Evolutionary conservation across 1,284 basidiomycete genomes (phyloP).

Genomic region (Fomitopsis pinicola): DNA sequence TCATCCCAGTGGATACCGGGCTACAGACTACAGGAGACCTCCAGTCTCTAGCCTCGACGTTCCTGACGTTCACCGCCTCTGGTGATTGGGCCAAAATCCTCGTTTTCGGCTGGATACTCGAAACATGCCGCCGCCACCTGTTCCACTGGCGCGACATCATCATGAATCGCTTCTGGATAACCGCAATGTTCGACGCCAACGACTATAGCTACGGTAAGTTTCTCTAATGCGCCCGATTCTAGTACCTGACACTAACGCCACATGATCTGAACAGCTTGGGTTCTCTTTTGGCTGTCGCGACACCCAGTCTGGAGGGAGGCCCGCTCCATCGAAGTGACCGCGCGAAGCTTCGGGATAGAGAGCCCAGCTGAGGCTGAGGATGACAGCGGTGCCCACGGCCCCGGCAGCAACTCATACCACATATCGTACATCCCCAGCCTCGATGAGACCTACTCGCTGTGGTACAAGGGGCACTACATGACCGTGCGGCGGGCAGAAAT

Average conservation of each 20-base stretch:
- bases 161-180: constrained; percentile 16
- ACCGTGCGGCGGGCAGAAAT: constrained; percentile 34
- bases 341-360: constrained; percentile 18
- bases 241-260: background rate
- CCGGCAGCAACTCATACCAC: constrained; percentile 24
- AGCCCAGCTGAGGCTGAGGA: constrained; percentile 30
- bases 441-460: constrained; percentile 40
- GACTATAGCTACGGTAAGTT: constrained; percentile 20
- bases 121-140: constrained; percentile 12
- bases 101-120: constrained; percentile 19
- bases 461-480: constrained; percentile 48
- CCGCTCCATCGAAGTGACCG: constrained; percentile 49
- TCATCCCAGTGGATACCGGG: no score
- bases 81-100: constrained; percentile 27
- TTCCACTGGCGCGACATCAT: constrained; percentile 7
- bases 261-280: constrained; percentile 26
- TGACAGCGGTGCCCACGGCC: constrained; percentile 34
- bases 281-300: constrained; percentile 31
- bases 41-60: constrained; percentile 1
- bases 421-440: constrained; percentile 46
- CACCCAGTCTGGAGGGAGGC: constrained; percentile 32
- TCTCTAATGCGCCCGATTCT: background rate
- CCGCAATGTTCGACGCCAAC: constrained; percentile 26
- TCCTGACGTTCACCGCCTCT: constrained; percentile 15
- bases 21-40: background rate